A percentile compares a stretch with the other conserved stretches of the same genome.
phyloP scores from a whole-genome alignment of 257 asterid species.

The Solanum corneliomulleri region DNA sequence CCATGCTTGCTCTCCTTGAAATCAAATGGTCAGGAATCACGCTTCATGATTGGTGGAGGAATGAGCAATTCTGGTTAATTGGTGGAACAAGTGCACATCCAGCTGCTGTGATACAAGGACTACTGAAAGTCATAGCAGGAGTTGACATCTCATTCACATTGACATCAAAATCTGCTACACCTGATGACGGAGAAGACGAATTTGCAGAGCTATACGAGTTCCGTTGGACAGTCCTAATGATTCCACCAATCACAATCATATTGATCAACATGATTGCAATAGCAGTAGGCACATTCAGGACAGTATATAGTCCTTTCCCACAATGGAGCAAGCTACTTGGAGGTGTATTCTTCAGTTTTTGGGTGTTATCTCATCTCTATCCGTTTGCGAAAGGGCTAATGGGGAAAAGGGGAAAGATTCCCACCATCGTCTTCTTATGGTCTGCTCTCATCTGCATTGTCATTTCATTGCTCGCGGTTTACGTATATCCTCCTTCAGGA shows the following conservation, averaged over 20 bases:
- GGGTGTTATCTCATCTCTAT: constrained; percentile 88
- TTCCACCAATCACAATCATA: constrained; percentile 74
- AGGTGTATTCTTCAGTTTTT: constrained; percentile 80
- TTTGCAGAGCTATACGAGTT: constrained; percentile 79
- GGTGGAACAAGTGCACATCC: constrained; percentile 96
- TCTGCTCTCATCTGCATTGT: constrained; percentile 78
- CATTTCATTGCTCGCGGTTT: constrained; percentile 60
- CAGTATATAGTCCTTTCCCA: constrained; percentile 69
- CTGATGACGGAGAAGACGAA: constrained; percentile 68
- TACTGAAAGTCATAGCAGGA: constrained; percentile 79
- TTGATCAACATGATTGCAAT: constrained; percentile 67
- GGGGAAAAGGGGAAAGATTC: constrained; percentile 77
- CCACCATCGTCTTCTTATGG: constrained; percentile 82
- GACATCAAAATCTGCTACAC: constrained; percentile 64
- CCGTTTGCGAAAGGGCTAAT: constrained; percentile 86
- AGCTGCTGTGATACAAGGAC: constrained; percentile 77
- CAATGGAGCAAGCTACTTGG: constrained; percentile 80
- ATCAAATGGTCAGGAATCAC: constrained; percentile 85
- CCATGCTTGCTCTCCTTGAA: constrained; percentile 72
- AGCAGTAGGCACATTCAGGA: constrained; percentile 58
- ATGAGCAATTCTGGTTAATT: constrained; percentile 92
- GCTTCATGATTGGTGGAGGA: constrained; percentile 92
- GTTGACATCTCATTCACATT: constrained; percentile 73
- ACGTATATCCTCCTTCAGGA: constrained; percentile 59
- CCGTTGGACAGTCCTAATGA: constrained; percentile 71